phyloP scores from a whole-genome alignment of 2,329 filamentous ascomycete genomes.

The Paecilomyces sp. region DNA sequence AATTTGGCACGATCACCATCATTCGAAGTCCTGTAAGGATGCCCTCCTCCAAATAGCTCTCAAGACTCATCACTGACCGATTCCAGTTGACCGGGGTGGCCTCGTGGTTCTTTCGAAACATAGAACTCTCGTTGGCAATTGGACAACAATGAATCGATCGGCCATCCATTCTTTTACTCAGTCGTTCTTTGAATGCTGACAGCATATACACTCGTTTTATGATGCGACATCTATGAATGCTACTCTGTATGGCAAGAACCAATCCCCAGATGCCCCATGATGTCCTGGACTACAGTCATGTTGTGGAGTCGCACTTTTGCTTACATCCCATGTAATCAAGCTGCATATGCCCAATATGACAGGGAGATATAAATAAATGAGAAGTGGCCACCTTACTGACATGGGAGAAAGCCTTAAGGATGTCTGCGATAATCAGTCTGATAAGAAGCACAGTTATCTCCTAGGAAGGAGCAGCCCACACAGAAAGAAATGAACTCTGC shows the following conservation, averaged over 20 bases:
- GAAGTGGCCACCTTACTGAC: background rate
- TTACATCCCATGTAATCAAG: background rate
- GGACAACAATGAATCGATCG: background rate
- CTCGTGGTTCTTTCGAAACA: background rate
- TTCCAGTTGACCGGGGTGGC: background rate
- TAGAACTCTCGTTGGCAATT: background rate
- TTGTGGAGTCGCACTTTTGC: background rate
- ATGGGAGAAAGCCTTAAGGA: background rate
- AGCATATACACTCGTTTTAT: background rate
- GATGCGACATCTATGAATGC: background rate
- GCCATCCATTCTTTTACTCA: background rate
- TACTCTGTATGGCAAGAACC: background rate
- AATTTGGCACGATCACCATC: background rate
- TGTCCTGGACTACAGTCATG: background rate
- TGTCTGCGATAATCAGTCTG: background rate
- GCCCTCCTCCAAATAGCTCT: background rate
- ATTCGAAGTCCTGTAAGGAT: background rate
- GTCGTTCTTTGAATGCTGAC: background rate
- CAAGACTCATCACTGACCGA: background rate
- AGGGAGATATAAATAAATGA: background rate
- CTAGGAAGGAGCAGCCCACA: background rate
- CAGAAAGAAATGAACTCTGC: background rate
- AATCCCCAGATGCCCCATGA: background rate
- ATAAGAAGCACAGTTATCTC: background rate
- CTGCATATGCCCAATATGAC: background rate